These are phyloP conservation scores for Chaetomiaceae sp. DNA, from an alignment of 2,329 filamentous ascomycete genomes.

Conservation along the genomic window DNA sequence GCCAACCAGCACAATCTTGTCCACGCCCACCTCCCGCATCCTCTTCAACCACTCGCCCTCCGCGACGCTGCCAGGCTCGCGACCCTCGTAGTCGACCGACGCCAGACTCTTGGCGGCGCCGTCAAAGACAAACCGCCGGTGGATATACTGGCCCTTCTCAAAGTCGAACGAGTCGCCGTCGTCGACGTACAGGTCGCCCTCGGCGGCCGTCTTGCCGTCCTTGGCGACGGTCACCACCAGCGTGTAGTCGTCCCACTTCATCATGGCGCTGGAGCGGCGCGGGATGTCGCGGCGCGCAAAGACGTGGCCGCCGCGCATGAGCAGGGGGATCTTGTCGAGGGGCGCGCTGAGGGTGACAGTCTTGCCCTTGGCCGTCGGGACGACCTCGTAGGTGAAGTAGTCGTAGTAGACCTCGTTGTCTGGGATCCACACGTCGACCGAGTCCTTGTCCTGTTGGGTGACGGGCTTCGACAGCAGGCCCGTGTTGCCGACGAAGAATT, in stretches of 20 bases:
- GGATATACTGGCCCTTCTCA: slow-evolving; percentile 79
- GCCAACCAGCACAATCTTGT: slow-evolving; percentile 79
- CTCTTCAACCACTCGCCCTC: slow-evolving; percentile 70
- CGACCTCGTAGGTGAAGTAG: slow-evolving; percentile 81
- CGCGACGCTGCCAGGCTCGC: slow-evolving; percentile 52
- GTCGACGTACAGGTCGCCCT: slow-evolving; percentile 83
- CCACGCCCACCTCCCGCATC: slow-evolving; percentile 73
- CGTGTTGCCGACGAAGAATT: slow-evolving; percentile 84
- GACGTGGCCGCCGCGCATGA: slow-evolving; percentile 92
- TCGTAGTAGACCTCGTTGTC: slow-evolving; percentile 90
- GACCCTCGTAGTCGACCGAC: slow-evolving; percentile 61
- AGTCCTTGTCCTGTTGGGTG: slow-evolving; percentile 67
- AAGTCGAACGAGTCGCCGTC: slow-evolving; percentile 93
- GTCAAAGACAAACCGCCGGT: slow-evolving; percentile 70
- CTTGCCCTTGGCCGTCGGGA: slow-evolving; percentile 66
- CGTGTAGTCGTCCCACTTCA: slow-evolving; percentile 94
- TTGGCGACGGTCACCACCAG: slow-evolving; percentile 70
- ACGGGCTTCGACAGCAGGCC: slow-evolving; percentile 92
- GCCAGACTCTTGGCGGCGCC: slow-evolving; percentile 52
- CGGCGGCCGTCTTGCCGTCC: slow-evolving; percentile 53
- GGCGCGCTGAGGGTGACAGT: slow-evolving; percentile 67
- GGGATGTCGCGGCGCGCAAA: slow-evolving; percentile 85
- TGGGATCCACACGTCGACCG: slow-evolving; percentile 77
- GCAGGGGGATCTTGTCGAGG: slow-evolving; percentile 77
- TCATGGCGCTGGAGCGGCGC: slow-evolving; percentile 76